Evolutionary conservation across 208 protist species (phyloP), one percentile per base, ranked within the genome.

Genomic region (Crithidia sp.): DNA sequence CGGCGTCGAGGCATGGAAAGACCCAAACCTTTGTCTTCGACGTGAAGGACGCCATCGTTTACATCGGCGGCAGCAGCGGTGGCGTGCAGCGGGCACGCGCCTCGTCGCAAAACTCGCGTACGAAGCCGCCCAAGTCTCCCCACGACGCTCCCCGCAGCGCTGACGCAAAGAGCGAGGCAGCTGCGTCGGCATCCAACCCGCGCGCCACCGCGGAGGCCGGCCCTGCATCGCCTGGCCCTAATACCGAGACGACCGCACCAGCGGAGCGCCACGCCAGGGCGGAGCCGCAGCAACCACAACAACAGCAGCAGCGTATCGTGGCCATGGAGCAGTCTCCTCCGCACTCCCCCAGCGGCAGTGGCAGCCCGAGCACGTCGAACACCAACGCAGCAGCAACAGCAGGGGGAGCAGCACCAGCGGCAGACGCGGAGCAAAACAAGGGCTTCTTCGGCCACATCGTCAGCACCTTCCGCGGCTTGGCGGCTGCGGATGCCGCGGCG

Each of bases 21-120:
- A 19, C 41, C 59, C 73, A 65, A 36, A n/a, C 13, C 41, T 78
- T 83, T 40, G 66, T 59, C 16, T 64, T 82, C 37, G 71, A 82
- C 58, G 56, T 82, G 45, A 69, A 72, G 2, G 50, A 72, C 17
- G 63, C 16, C 71, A 37, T 63, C 57, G 41, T 45, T 56, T 54
- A 76, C 8, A 16, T 75, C 7, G 68, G 76, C 19, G 55, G 76
- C 64, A 63, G 76, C 63, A 70, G 76, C 63, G 69, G 76, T 36
- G 57, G 69, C 45, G 68, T 80, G 9, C 49, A 67, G 76, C 76
- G 76, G 5, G 14, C 37, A 39, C 5, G 45, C 39, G 49, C 19
- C 2, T 36, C 65, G 17, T 1, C 61, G 7, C 7, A 41, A 17
- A 56, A 13, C 0, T 58, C 17, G 19, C 45, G 28, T 36, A 55